Conservation (phyloP, 192 early-diverging fungal species). For the Paraglomus occultum region DNA sequence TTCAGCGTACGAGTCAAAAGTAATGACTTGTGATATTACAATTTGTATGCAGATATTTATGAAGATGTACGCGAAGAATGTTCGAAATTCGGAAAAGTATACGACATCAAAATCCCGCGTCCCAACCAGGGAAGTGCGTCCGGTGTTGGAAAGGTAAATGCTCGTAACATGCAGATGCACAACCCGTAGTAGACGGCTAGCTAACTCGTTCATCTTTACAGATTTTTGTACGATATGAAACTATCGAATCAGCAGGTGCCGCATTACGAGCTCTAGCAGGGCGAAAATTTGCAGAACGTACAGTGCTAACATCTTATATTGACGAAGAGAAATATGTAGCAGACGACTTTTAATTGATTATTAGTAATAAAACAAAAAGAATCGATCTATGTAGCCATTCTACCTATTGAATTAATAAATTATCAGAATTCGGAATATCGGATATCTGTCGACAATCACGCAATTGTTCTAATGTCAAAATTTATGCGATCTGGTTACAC, state of each 20-base stretch:
- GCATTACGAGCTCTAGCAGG: slow-evolving; percentile 87
- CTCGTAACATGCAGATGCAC: neutral
- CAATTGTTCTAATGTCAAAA: too few relatives aligned
- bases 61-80: slow-evolving; percentile 93
- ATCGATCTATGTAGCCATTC: too few relatives aligned
- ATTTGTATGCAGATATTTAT: slow-evolving; percentile 64
- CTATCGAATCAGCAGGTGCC: slow-evolving; percentile 52
- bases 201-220: slow-evolving; percentile 30
- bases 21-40: neutral
- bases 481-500: too few relatives aligned
- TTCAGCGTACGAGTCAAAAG: neutral
- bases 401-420: too few relatives aligned
- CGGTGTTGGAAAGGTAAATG: slow-evolving; percentile 80
- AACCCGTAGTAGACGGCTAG: neutral
- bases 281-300: slow-evolving; percentile 90
- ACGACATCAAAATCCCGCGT: slow-evolving; percentile 81
- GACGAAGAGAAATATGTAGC: slow-evolving; percentile 68
- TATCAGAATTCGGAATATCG: too few relatives aligned
- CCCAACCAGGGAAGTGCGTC: slow-evolving; percentile 54
- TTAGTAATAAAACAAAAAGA: too few relatives aligned
- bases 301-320: slow-evolving; percentile 85
- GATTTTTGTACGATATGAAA: slow-evolving; percentile 84
- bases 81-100: slow-evolving; percentile 79
- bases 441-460: too few relatives aligned
- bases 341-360: slow-evolving; percentile 54